Evolutionary conservation across 23 red algal species (phyloP).

Genomic region (Chondrus crispus): DNA sequence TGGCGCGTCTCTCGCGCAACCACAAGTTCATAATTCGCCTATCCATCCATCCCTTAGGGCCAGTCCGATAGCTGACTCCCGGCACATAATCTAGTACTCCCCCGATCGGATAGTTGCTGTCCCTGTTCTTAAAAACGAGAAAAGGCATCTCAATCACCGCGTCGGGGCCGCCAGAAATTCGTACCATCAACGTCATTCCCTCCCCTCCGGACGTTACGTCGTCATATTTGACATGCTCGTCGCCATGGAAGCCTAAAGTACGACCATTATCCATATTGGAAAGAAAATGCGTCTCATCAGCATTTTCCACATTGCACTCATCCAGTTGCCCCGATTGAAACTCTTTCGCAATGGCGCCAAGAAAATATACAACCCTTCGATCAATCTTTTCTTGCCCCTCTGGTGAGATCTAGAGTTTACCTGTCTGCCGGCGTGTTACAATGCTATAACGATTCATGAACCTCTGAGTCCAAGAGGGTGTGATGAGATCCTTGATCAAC

Average conservation of each 20-base stretch:
- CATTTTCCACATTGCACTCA: conserved; percentile 17
- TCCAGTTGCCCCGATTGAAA: not conserved
- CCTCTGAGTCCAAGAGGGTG: not conserved
- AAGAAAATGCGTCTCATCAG: conserved; percentile 27
- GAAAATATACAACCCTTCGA: not conserved
- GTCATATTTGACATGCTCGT: not conserved
- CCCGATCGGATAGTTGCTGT: conserved; percentile 2
- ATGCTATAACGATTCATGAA: conserved; percentile 24
- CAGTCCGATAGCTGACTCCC: not conserved
- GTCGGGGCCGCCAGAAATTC: not conserved
- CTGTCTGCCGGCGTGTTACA: not conserved
- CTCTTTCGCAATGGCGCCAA: not conserved
- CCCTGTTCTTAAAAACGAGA: conserved; percentile 15
- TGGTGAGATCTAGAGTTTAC: not conserved
- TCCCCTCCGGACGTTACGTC: conserved; percentile 24
- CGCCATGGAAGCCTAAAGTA: not conserved
- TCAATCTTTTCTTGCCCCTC: not conserved
- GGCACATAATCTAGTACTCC: not conserved
- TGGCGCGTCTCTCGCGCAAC: not conserved
- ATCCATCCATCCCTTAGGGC: conserved; percentile 14
- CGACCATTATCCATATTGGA: conserved; percentile 19
- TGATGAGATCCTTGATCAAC: not conserved
- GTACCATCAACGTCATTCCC: conserved; percentile 22
- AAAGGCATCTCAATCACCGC: not conserved
- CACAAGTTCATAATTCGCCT: not conserved